Evolutionary conservation across 345 rosid species (phyloP), one percentile per base, ranked within the genome.

Genomic region (Citrus australasica): DNA sequence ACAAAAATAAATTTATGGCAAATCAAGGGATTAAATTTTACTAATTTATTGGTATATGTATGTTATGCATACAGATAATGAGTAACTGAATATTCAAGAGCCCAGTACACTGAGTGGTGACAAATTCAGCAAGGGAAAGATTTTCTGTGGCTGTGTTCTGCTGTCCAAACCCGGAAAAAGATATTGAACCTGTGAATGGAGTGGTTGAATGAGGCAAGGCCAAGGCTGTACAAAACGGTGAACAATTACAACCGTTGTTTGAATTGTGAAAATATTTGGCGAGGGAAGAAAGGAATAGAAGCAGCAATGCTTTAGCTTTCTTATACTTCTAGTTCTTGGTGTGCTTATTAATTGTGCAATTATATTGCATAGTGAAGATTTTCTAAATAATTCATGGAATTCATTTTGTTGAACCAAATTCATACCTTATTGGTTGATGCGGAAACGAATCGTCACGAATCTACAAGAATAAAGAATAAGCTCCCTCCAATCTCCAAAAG

Each of bases 31-130:
- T 2, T 17, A 56, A 56, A 2, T 0, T 56, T 56, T 6, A 17
- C 24, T 7, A 11, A 17, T 17, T 40, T 42, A 58, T 70, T 24
- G 21, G 24, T 71, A 7, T 24, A 32, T n/a, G 22, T 9, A 33
- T 55, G 25, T 33, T 10, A 35, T 5, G 9, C 46, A 40, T 40
- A 9, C 38, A 87, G 91, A 86, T 90, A 76, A 88, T 87, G 91
- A 87, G 88, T 81, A 92, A 92, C 76, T 92, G 91, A 30, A 85
- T 86, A 71, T 92, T 83, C 83, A 90, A 88, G 86, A 90, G 92
- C 73, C 70, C 84, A 88, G 46, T 9, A 40, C 42, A 38, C 46
- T 0, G 46, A 40, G 46, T 40, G 46, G 46, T 40, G 46, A 40
- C 13, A 40, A 40, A 40, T 40, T 40, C 46, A 9, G 46, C 9